phyloP scores from a whole-genome alignment of 1,284 basidiomycete genomes.

The Trichosporon asahii region DNA sequence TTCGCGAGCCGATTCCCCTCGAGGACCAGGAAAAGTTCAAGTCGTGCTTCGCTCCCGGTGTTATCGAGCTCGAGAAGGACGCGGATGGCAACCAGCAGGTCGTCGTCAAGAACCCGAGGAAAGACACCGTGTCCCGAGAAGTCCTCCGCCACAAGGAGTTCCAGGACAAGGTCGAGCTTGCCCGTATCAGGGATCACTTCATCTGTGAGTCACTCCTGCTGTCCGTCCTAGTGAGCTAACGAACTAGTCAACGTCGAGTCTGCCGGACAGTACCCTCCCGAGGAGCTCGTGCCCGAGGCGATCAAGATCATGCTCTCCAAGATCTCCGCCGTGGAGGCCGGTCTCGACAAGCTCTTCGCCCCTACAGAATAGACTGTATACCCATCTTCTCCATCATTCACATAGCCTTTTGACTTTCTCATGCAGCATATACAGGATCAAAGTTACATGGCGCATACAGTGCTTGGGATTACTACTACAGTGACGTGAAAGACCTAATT shows the following conservation, averaged over 20 bases:
- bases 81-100: slow-evolving; percentile 52
- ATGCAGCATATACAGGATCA: neutral
- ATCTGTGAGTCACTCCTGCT: slow-evolving; percentile 62
- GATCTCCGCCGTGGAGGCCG: slow-evolving; percentile 55
- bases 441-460: neutral
- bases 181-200: slow-evolving; percentile 87
- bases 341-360: slow-evolving; percentile 42
- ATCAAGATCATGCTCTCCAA: slow-evolving; percentile 80
- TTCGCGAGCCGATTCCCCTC: slow-evolving; percentile 66
- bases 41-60: slow-evolving; percentile 83
- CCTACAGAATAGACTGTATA: slow-evolving; percentile 2
- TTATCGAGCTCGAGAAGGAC: slow-evolving; percentile 66
- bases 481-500: neutral
- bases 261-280: slow-evolving; percentile 79
- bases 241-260: slow-evolving; percentile 79
- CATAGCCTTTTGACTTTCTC: neutral
- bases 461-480: neutral
- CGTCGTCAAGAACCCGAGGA: slow-evolving; percentile 63
- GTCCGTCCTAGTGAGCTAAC: neutral
- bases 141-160: slow-evolving; percentile 91
- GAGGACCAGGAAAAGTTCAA: slow-evolving; percentile 70
- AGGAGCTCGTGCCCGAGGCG: slow-evolving; percentile 78
- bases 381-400: slow-evolving; percentile 3
- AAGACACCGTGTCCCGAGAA: slow-evolving; percentile 89
- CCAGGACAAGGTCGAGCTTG: slow-evolving; percentile 75